These are phyloP conservation scores for Epichloe bromicola DNA, from an alignment of 2,329 filamentous ascomycete species.

Conservation along the genomic window DNA sequence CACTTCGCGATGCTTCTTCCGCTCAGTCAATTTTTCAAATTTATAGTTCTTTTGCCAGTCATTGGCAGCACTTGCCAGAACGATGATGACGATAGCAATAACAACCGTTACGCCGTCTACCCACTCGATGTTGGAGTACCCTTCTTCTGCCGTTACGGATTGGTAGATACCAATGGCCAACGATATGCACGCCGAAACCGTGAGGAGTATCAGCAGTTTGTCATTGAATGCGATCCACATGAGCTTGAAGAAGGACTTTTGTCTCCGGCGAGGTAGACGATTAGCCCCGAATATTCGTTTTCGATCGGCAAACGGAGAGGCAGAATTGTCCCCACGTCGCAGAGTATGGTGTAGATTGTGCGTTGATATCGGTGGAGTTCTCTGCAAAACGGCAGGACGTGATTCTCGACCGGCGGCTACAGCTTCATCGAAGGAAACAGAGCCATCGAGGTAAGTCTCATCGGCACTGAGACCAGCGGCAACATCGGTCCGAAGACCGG, in stretches of 20 bases:
- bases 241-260: conserved; percentile 55
- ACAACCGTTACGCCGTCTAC: conserved; percentile 73
- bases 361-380: conserved; percentile 9
- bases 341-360: conserved; percentile 15
- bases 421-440: conserved; percentile 37
- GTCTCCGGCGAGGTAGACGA: conserved; percentile 40
- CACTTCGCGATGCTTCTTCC: conserved; percentile 63
- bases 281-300: conserved; percentile 60
- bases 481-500: conserved; percentile 35
- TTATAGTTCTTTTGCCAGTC: conserved; percentile 75
- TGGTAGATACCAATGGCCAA: conserved; percentile 65
- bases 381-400: conserved; percentile 15
- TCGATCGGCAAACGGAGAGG: conserved; percentile 36
- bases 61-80: conserved; percentile 63
- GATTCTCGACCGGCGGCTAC: conserved; percentile 22
- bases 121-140: conserved; percentile 54
- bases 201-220: conserved; percentile 62
- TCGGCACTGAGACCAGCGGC: conserved; percentile 35
- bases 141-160: conserved; percentile 42
- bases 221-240: conserved; percentile 72
- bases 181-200: conserved; percentile 59
- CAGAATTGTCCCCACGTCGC: conserved; percentile 15
- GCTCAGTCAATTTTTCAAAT: conserved; percentile 68
- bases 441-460: conserved; percentile 31
- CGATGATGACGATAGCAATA: conserved; percentile 62